These are phyloP conservation scores for Trametes versicolor DNA, from an alignment of 1,284 basidiomycete species.

Conservation along the genomic window DNA sequence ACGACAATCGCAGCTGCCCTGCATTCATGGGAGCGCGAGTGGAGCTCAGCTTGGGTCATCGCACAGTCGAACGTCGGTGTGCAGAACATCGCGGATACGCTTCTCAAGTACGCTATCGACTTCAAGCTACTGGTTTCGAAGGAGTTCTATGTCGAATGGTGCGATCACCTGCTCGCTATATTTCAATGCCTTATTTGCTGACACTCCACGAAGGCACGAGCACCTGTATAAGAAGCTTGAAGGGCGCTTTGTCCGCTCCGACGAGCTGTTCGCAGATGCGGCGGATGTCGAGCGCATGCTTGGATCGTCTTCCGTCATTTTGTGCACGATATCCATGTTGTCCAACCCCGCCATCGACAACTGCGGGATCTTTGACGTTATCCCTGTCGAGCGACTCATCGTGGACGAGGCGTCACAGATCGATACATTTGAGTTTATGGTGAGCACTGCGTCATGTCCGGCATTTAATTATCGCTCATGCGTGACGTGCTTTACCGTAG, in stretches of 20 bases:
- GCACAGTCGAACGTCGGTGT: conserved; percentile 55
- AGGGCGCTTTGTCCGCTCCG: conserved; percentile 60
- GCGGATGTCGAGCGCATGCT: conserved; percentile 20
- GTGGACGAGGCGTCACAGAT: conserved; percentile 63
- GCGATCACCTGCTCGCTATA: conserved; percentile 27
- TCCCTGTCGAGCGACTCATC: conserved; percentile 55
- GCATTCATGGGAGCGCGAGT: conserved; percentile 21
- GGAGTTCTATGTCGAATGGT: conserved; percentile 71
- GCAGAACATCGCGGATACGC: conserved; percentile 62
- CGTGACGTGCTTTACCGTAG: conserved; percentile 18
- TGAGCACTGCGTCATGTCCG: neutral
- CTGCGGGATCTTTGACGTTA: conserved; percentile 33
- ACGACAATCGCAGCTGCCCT: conserved; percentile 46
- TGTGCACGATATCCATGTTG: conserved; percentile 77
- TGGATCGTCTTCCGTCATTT: conserved; percentile 57
- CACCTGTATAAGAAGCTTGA: conserved; percentile 61
- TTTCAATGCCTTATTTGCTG: neutral
- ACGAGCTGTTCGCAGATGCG: conserved; percentile 46
- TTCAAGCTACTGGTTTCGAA: conserved; percentile 57
- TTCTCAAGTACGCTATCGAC: conserved; percentile 42
- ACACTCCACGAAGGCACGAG: conserved; percentile 64
- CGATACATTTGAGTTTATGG: conserved; percentile 41
- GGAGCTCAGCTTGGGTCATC: conserved; percentile 42
- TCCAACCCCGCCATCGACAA: conserved; percentile 49
- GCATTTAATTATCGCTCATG: neutral